Base-by-base conservation (phyloP, 257 asterid genomes). In the Cruciata laevipes region DNA sequence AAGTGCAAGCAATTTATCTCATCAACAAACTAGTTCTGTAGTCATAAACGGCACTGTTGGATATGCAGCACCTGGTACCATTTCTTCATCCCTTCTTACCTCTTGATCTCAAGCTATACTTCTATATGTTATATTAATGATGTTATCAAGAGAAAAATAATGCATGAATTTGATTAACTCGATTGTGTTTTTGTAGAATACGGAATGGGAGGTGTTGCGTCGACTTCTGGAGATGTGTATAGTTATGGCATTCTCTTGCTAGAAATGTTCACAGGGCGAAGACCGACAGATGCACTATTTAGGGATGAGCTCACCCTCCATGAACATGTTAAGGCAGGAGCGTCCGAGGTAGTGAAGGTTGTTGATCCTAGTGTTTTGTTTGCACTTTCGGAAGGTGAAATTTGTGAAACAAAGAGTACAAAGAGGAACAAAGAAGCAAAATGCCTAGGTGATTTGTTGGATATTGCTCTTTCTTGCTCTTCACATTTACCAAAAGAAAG, bases 191-290 rank as follows among this genome's bases (percentile, higher is more conserved):
- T 27, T 79, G 68, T 74, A 85, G 81, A 85, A 72, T 80, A 85
- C 65, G 88, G 84, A 59, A 75, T 80, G 78, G 87, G 85, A 56
- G 69, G 60, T 32, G 52, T 66, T 7, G 76, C 30, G 9, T 81
- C 87, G 7, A 68, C 61, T 17, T 61, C 57, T 0, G 89, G 89
- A 69, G 89, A 86, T 57, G 81, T 82, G 10, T 78, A 86, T 58
- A 80, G 85, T 71, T 83, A 68, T 67, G 93, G 86, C 56, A 77
- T 82, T 52, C 79, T 86, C 52, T 67, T 82, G 82, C 53, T 81
- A 65, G 89, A 85, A 71, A 68, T 81, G 62, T 74, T 78, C 67
- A 83, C 85, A 0, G 82, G 87, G 25, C 71, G 73, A 66, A 71
- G 86, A 60, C 86, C 87, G 0, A 76, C 83, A 0, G 77, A 77